phyloP scores from a whole-genome alignment of 768 basidiomycete genomes.

The Amanita fuliginea region DNA sequence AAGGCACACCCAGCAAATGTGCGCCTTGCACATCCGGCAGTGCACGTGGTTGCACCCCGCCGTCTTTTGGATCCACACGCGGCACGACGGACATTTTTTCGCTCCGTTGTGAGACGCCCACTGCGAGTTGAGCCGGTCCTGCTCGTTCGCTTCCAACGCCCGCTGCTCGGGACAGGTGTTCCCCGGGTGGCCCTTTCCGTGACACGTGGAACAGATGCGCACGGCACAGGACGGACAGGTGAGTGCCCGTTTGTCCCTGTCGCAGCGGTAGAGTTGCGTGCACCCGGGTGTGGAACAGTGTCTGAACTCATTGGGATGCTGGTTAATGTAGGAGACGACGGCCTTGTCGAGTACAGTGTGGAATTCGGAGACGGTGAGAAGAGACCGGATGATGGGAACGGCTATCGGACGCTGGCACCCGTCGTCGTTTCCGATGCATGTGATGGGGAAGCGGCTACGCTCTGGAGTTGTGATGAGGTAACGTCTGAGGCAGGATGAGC shows the following conservation, averaged over 20 bases:
- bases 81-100: constrained; percentile 38
- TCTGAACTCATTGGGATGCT: constrained; percentile 42
- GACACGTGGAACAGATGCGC: constrained; percentile 36
- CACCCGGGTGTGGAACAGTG: constrained; percentile 71
- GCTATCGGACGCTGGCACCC: constrained; percentile 45
- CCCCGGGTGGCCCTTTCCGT: constrained; percentile 9
- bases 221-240: constrained; percentile 44
- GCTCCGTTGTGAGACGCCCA: constrained; percentile 28
- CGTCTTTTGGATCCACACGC: constrained; percentile 33
- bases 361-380: constrained; percentile 41
- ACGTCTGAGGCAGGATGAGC: constrained; percentile 35
- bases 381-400: constrained; percentile 35
- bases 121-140: constrained; percentile 29
- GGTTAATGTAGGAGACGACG: constrained; percentile 43
- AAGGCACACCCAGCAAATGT: constrained; percentile 51
- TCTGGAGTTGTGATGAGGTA: constrained; percentile 32
- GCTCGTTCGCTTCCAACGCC: constrained; percentile 20
- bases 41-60: constrained; percentile 47
- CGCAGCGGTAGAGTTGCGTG: constrained; percentile 45
- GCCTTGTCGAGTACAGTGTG: constrained; percentile 40
- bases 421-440: constrained; percentile 51
- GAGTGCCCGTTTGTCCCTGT: constrained; percentile 13
- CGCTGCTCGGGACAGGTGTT: constrained; percentile 17
- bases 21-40: constrained; percentile 34
- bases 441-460: constrained; percentile 42